Evolutionary conservation across 106 monocot genomes (phyloP), one percentile per base, ranked within the genome.

Genomic region (Ottelia alismoides): DNA sequence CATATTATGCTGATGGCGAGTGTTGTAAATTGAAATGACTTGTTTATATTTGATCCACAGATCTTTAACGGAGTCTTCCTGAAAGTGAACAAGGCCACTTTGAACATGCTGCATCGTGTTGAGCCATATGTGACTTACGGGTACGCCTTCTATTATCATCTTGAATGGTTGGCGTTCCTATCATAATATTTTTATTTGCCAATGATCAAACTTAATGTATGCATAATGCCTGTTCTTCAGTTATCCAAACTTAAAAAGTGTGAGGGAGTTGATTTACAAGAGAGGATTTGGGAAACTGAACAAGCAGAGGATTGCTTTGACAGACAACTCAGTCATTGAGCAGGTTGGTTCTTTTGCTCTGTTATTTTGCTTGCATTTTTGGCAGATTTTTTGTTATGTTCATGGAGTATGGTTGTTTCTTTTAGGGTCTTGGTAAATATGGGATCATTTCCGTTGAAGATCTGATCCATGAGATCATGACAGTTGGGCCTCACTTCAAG

Each of bases 51-150:
- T n/a, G n/a, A n/a, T n/a, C n/a, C 31, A 20, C 35, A 74, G 74
- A 74, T 74, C 19, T 74, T 74, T 51, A 74, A 74, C 31, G 74
- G 74, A 0, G 74, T 74, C 1, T 74, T 74, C 49, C 22, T 74
- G n/a, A 69, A 69, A 45, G 69, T 69, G 28, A 69, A 47, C 60
- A 69, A 69, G 53, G 69, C 69, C 27, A 61, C 74, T 11, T 23
- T 74, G 28, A 68, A 68, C 51, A 74, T 74, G 74, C 51, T 74
- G 14, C 74, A 47, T 1, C 55, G 74, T 45, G 74, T 74, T 12
- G 74, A 74, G 56, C 74, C 74, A 26, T 74, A 69, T 48, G 69
- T 75, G 19, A 75, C 69, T n/a, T 75, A 69, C 47, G 68, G 69
- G 74, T 75, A 63, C 22, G 1, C 1, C 27, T 30, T 18, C 30